These are phyloP conservation scores for Oryza rufipogon DNA, from an alignment of 176 grass and related monocot species.

Conservation along the genomic window DNA sequence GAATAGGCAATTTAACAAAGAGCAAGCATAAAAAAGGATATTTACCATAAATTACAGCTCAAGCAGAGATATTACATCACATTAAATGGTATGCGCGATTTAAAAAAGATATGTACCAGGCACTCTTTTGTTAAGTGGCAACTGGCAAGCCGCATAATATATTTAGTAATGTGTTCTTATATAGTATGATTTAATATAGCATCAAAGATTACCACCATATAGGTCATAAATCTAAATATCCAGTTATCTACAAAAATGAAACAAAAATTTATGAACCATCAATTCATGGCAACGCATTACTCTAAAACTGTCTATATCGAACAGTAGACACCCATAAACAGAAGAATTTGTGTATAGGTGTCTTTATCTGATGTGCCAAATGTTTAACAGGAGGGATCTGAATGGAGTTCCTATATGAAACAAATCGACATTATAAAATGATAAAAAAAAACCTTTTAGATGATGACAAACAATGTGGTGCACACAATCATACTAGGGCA, in stretches of 20 bases:
- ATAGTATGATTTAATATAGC: neutral
- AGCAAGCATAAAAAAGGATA: neutral
- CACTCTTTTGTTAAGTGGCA: neutral
- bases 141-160: too few species aligned
- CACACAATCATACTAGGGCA: neutral
- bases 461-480: neutral
- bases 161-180: too few species aligned
- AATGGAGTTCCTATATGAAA: neutral
- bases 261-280: neutral
- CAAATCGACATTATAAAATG: neutral
- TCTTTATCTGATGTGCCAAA: neutral
- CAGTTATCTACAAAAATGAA: constrained; percentile 4
- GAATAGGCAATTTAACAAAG: neutral
- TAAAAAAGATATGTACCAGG: neutral
- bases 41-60: neutral
- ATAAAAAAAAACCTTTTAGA: neutral
- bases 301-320: neutral
- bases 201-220: neutral
- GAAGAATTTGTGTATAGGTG: neutral
- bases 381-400: neutral
- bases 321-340: constrained; percentile 3
- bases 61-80: constrained; percentile 22
- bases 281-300: constrained; percentile 17
- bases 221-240: constrained; percentile 19
- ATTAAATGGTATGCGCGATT: neutral